Evolutionary conservation across 345 rosid species (phyloP).

Genomic region (Gossypium turneri): DNA sequence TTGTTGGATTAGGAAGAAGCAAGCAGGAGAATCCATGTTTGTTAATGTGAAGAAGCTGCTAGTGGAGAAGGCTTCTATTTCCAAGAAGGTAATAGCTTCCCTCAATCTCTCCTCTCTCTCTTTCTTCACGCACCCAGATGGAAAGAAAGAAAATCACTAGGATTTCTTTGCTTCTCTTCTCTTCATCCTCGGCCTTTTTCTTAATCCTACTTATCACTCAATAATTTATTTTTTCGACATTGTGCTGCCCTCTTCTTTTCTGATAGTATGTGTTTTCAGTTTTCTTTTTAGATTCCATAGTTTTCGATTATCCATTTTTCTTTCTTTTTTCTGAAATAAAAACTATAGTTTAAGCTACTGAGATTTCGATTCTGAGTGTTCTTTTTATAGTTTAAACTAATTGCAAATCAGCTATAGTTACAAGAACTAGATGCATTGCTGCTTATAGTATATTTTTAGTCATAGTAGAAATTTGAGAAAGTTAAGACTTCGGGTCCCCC

Average conservation of each 20-base stretch:
- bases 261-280: background rate
- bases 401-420: background rate
- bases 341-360: background rate
- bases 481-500: background rate
- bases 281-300: background rate
- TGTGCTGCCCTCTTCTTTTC: background rate
- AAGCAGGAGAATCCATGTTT: conserved; percentile 33
- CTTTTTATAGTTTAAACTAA: background rate
- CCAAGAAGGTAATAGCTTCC: conserved; percentile 26
- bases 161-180: background rate
- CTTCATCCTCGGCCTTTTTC: background rate
- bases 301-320: background rate
- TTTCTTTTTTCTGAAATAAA: background rate
- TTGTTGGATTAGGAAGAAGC: background rate
- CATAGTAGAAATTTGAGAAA: background rate
- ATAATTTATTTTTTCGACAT: background rate
- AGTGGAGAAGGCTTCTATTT: conserved; percentile 66
- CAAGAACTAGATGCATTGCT: background rate
- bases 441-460: background rate
- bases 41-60: conserved; percentile 47
- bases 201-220: background rate
- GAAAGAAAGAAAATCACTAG: background rate
- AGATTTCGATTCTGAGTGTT: background rate
- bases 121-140: background rate
- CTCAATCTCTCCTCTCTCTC: background rate